A percentile compares a stretch with the other conserved stretches of the same genome.
phyloP scores from a whole-genome alignment of 805 yeast species.

The Lipomyces yamadae region DNA sequence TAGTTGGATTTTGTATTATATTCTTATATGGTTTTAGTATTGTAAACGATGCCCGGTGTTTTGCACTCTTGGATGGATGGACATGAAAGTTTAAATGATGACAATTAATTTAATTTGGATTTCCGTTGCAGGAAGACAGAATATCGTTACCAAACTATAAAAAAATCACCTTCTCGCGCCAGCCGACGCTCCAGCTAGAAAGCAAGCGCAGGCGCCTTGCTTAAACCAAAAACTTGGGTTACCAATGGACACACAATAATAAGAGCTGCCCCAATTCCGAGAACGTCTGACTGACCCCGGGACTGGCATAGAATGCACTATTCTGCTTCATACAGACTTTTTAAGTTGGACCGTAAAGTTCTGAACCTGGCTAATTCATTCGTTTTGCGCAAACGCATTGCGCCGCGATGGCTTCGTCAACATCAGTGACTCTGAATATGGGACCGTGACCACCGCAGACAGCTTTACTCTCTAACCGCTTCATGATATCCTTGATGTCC shows the following conservation, averaged over 20 bases:
- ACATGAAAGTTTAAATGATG: background rate
- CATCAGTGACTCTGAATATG: constrained; percentile 19
- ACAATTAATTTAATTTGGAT: background rate
- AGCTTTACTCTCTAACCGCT: constrained; percentile 16
- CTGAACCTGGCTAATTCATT: background rate
- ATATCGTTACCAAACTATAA: no score
- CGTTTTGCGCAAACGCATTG: background rate
- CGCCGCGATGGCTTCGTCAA: constrained; percentile 23
- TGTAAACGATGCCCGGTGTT: background rate
- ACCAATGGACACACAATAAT: background rate
- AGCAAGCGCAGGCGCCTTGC: no score
- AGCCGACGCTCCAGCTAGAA: no score
- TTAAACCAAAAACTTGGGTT: background rate
- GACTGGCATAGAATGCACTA: background rate
- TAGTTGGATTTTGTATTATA: background rate
- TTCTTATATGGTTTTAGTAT: background rate
- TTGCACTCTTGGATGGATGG: background rate
- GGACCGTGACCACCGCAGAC: constrained; percentile 31
- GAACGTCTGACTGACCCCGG: background rate
- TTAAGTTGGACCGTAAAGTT: background rate
- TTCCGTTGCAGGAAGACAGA: background rate
- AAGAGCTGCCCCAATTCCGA: background rate
- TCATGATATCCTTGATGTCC: constrained; percentile 15
- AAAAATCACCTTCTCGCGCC: no score
- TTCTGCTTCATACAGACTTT: background rate